Base-by-base conservation (phyloP, 208 protist genomes). In the Wallacemonas sp. region DNA sequence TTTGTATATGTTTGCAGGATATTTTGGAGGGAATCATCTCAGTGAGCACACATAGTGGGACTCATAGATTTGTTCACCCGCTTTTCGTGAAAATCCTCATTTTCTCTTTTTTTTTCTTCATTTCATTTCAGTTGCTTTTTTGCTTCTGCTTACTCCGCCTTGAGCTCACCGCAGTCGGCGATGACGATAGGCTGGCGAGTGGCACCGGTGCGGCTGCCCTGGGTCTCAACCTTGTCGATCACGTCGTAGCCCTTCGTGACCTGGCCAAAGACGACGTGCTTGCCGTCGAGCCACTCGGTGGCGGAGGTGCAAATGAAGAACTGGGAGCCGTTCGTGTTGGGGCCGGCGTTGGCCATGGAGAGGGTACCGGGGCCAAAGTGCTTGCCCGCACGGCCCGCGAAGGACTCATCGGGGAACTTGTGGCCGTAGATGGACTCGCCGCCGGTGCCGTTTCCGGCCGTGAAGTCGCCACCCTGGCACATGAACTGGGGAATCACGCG, bases 221-320 rank as follows among this genome's bases (percentile, higher is more conserved):
- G 79, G 23, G 64, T 61, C 76, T 97, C 93, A 73, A 97, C 87
- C 44, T 77, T 81, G 74, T 86, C 85, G 14, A 98, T 70, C 31
- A 95, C 77, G 23, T 97, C 77, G 67, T 92, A 93, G 62, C 93
- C 92, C 25, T 94, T 76, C 44, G 96, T 61, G 59, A 98, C 92
- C 76, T 95, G 77, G 31, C 97, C 97, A 57, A 99, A 98, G 42
- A 98, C 97, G 57, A 98, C 95, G 74, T 99, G 97, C 81, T 98
- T 98, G 77, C 92, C 91, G 70, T 98, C 89, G 23, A 98, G 79
- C 91, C 89, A 95, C 57, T 36, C 38, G 42, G 88, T 94, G 32
- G 65, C 66, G 22, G 79, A 83, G 12, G 88, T 94, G 75, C 85
- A 93, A 63, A 98, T 85, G 70, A 97, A 97, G 77, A 97, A 97